Evolutionary conservation across 2,329 filamentous ascomycete species (phyloP).

Genomic region (Pseudopyricularia cyperi): DNA sequence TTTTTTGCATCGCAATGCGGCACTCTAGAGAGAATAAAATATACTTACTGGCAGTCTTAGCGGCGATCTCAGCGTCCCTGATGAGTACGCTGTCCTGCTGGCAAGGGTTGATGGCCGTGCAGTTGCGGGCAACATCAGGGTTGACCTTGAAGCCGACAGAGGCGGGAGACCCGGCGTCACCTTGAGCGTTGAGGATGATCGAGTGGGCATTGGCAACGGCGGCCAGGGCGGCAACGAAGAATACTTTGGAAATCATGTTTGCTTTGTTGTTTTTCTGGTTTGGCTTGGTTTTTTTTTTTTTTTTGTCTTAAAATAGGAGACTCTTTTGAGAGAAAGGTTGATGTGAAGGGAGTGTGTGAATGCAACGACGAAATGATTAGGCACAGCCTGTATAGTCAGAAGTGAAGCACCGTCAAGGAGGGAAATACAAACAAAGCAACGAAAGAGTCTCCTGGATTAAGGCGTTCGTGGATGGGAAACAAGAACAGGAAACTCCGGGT

Average conservation of each 20-base stretch:
- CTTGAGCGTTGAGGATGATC: slow-evolving; percentile 8
- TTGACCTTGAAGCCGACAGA: slow-evolving; percentile 23
- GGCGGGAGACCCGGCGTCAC: slow-evolving; percentile 6
- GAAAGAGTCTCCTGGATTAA: not conserved
- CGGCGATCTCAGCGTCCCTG: slow-evolving; percentile 36
- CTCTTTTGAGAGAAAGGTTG: not conserved
- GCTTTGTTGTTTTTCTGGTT: too few relatives aligned
- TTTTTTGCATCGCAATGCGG: not conserved
- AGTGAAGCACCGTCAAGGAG: not conserved
- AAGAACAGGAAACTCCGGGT: not conserved
- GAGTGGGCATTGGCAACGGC: slow-evolving; percentile 7
- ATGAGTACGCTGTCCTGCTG: slow-evolving; percentile 48
- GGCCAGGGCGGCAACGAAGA: slow-evolving; percentile 4
- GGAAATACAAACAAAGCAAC: slow-evolving; percentile 1
- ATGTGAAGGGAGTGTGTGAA: not conserved
- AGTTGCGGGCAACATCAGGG: slow-evolving; percentile 27
- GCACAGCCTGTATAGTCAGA: slow-evolving; percentile 2
- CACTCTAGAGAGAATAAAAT: too few relatives aligned
- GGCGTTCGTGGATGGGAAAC: slow-evolving; percentile 1
- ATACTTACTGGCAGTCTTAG: slow-evolving; percentile 35
- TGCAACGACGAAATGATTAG: not conserved
- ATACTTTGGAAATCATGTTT: not conserved
- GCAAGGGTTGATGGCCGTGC: slow-evolving; percentile 9
- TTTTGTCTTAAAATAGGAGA: not conserved
- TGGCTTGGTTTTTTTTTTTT: not conserved